Evolutionary conservation across 176 grass and related monocot species (phyloP).

Genomic region (Bonia amplexicaulis): DNA sequence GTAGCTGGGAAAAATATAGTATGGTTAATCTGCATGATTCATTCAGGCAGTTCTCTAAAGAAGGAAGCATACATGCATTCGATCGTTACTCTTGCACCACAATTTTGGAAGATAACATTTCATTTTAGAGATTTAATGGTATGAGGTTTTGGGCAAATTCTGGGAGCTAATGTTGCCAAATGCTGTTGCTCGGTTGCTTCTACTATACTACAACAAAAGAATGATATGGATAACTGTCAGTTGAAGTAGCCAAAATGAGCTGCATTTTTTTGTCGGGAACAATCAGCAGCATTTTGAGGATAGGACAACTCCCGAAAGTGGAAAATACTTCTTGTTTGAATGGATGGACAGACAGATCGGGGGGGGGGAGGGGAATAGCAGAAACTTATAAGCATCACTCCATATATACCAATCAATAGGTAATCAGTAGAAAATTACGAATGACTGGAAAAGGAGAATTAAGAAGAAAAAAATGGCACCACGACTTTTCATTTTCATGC

Average conservation of each 20-base stretch:
- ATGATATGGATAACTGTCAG: neutral
- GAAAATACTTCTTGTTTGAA: neutral
- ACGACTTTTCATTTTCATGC: neutral
- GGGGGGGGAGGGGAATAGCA: no score
- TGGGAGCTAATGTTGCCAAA: conserved; percentile 6
- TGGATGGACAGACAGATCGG: neutral
- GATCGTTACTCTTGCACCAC: neutral
- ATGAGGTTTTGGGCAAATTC: neutral
- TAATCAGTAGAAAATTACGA: neutral
- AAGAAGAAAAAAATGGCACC: neutral
- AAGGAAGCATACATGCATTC: neutral
- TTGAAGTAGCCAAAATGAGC: neutral
- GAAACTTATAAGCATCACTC: neutral
- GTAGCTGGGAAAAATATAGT: neutral
- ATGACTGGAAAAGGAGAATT: neutral
- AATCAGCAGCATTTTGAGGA: neutral
- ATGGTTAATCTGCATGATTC: neutral
- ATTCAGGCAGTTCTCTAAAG: neutral
- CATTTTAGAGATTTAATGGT: neutral
- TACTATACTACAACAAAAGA: neutral
- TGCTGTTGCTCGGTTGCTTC: neutral
- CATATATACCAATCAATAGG: neutral
- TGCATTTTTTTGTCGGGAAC: neutral
- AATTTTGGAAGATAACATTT: neutral
- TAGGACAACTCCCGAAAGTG: neutral